These are phyloP conservation scores for Lactifluus subvellereus DNA, from an alignment of 768 basidiomycete genomes.

Conservation along the genomic window DNA sequence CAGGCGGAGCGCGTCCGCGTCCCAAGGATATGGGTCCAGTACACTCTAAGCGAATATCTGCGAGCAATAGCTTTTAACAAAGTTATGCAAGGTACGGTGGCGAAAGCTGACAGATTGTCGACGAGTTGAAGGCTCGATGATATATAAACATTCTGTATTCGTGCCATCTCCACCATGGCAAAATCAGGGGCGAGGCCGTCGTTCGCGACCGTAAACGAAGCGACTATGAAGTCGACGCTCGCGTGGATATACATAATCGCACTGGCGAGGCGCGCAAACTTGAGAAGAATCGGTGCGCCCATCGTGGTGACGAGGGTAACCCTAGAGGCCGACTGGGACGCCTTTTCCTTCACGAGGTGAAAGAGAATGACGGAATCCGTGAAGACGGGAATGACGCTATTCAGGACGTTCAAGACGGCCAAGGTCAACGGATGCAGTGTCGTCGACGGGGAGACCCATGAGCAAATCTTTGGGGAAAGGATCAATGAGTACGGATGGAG, in stretches of 20 bases:
- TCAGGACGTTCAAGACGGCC: slow-evolving; percentile 10
- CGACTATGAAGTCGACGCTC: slow-evolving; percentile 6
- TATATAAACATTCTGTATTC: neutral
- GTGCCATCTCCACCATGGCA: neutral
- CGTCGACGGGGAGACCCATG: slow-evolving; percentile 15
- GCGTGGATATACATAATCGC: slow-evolving; percentile 1
- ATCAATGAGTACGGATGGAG: neutral
- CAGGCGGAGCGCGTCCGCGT: neutral
- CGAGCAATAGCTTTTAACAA: neutral
- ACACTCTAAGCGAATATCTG: slow-evolving; percentile 7
- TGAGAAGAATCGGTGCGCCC: slow-evolving; percentile 8
- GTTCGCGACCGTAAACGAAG: slow-evolving; percentile 1
- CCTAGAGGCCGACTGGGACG: neutral
- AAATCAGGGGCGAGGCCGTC: neutral
- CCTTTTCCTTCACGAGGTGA: slow-evolving; percentile 11
- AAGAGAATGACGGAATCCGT: slow-evolving; percentile 16
- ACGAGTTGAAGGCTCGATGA: slow-evolving; percentile 11
- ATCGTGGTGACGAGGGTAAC: neutral
- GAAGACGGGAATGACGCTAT: slow-evolving; percentile 12
- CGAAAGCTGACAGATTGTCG: slow-evolving; percentile 5
- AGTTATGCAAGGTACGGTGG: too few species aligned
- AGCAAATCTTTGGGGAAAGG: neutral
- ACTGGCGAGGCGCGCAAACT: slow-evolving; percentile 1
- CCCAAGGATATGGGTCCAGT: slow-evolving; percentile 1
- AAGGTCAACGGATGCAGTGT: slow-evolving; percentile 14